Percentiles rank a stretch among this genome's conserved stretches.
Evolutionary conservation across 768 basidiomycete genomes (phyloP).

Genomic region (Agaricus subrufescens): DNA sequence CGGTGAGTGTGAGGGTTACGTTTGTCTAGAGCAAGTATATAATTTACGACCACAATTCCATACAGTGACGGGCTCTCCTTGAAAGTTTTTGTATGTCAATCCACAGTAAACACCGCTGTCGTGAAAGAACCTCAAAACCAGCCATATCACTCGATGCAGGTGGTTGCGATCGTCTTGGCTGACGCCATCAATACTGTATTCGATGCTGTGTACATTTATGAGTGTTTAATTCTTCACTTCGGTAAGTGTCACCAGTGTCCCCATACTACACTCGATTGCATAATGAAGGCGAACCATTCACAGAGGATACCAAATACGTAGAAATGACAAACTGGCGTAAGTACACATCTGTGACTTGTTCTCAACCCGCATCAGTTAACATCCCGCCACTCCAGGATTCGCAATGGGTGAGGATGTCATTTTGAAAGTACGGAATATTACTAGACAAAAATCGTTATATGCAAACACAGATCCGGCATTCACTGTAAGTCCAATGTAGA

Average conservation of each 20-base stretch:
- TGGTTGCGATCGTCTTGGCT: constrained; percentile 29
- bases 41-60: background rate
- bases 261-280: too few species aligned
- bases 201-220: constrained; percentile 39
- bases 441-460: too few species aligned
- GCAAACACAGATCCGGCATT: too few species aligned
- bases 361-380: too few species aligned
- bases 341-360: background rate
- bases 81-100: constrained; percentile 35
- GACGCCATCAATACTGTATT: constrained; percentile 45
- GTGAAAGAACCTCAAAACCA: background rate
- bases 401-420: too few species aligned
- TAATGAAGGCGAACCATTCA: background rate
- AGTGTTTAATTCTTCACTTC: constrained; percentile 41
- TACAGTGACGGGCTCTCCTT: constrained; percentile 41
- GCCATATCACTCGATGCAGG: background rate
- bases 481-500: too few species aligned
- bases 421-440: too few species aligned
- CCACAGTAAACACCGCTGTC: constrained; percentile 21
- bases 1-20: constrained; percentile 2
- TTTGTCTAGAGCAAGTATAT: too few species aligned
- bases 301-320: constrained; percentile 15
- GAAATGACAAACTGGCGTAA: constrained; percentile 2
- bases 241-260: constrained; percentile 22
- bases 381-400: too few species aligned